Base-by-base conservation (phyloP, 345 rosid genomes). In the Excoecaria cochinchinensis region DNA sequence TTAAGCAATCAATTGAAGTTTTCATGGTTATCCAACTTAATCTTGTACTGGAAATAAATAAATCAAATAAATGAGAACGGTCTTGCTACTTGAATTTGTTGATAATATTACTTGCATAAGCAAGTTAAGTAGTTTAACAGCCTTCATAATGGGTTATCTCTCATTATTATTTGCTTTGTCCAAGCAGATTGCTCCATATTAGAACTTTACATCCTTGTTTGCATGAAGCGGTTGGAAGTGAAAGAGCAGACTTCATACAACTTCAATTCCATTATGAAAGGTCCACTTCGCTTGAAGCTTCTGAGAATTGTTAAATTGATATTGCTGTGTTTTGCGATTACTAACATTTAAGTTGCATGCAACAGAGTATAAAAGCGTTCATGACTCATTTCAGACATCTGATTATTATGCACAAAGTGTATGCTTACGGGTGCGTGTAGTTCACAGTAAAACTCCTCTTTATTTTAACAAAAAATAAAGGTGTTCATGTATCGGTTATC, bases 221-320 rank as follows among this genome's bases (percentile, higher is more conserved):
- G 91, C 84, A 91, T 90, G 96, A 93, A 85, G 84, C 87, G 97
- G 74, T 74, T 93, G 83, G 99, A 95, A 87, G 84, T 83, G 74
- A 91, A 91, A 78, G 98, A 92, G 84, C 94, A 93, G 84, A 90
- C 51, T 76, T 87, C 96, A 8, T 92, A 92, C 84, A 92, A 89
- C 88, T 91, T 91, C 83, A 85, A 64, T 78, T 85, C 97, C 21
- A 87, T 91, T 65, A 95, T 95, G 94, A 89, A 90, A 91, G 99
- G 97, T 95, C 60, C 71, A 39, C 51, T 48, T 74, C 58, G 48
- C 38, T 39, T 76, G 42, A 73, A 69, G 72, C 36, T 39, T 56
- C 31, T 55, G 10, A 14, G 44, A 71, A 38, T 57, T 42, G 12
- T 39, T 60, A 6, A 9, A 14, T 79, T 17, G 57, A 22, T 15